These are phyloP conservation scores for Astragalus glycyphyllos DNA, from an alignment of 306 rosid genomes.

Conservation along the genomic window DNA sequence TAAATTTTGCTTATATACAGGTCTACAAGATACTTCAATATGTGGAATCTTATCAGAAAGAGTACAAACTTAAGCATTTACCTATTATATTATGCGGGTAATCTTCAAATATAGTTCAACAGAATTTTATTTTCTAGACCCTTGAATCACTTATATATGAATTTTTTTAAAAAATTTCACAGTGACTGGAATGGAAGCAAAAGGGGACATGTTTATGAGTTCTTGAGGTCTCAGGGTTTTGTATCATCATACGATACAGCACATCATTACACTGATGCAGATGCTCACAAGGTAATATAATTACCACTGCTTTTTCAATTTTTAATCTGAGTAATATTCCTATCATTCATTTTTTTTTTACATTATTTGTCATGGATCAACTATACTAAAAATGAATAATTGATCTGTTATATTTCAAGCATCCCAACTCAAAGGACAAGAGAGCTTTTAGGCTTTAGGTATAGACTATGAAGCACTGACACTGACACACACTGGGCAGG, in stretches of 20 bases:
- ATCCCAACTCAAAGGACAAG: too few species aligned
- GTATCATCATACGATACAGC: conserved; percentile 91
- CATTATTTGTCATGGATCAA: background rate
- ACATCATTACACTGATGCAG: conserved; percentile 85
- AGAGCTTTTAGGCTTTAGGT: too few species aligned
- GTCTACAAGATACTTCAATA: conserved; percentile 82
- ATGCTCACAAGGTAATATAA: conserved; percentile 74
- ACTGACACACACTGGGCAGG: too few species aligned
- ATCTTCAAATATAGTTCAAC: conserved; percentile 20
- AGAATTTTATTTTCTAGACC: background rate
- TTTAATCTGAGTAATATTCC: conserved; percentile 2
- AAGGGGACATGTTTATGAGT: conserved; percentile 84
- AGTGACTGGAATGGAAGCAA: conserved; percentile 99
- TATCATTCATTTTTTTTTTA: conserved; percentile 26
- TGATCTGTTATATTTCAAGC: too few species aligned
- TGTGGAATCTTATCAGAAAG: conserved; percentile 80
- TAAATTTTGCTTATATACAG: conserved; percentile 42
- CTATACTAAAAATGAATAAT: too few species aligned
- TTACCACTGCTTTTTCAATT: conserved; percentile 22
- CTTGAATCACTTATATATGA: conserved; percentile 1
- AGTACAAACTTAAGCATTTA: conserved; percentile 71
- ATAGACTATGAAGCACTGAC: too few species aligned
- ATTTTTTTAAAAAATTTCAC: conserved; percentile 32
- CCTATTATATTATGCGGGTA: conserved; percentile 93
- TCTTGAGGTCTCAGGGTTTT: conserved; percentile 88